Conservation (phyloP, 257 asterid species). For the Henckelia pumila region DNA sequence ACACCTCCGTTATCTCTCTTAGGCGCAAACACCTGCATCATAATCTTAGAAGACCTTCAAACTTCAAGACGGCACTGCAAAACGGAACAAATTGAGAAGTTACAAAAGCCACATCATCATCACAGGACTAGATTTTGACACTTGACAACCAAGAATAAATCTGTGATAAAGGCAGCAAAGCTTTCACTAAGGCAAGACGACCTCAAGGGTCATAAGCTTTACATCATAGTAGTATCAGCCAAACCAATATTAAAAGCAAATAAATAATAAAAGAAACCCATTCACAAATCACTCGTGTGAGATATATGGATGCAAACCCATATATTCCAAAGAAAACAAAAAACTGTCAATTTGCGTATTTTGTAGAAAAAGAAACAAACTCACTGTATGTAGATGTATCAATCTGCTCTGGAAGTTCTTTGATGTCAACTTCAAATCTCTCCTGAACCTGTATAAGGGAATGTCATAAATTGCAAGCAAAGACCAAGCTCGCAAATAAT, state of each 20-base stretch:
- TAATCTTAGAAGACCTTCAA: not conserved
- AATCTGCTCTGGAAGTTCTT: conserved; percentile 92
- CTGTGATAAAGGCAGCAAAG: too few relatives aligned
- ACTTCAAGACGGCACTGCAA: not conserved
- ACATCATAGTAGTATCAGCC: too few relatives aligned
- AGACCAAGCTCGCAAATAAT: not conserved
- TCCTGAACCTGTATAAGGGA: conserved; percentile 65
- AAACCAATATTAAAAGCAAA: too few relatives aligned
- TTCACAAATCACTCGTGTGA: not conserved
- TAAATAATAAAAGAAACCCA: not conserved
- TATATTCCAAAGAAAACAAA: not conserved
- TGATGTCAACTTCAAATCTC: conserved; percentile 91
- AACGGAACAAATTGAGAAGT: not conserved
- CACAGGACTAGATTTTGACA: too few relatives aligned
- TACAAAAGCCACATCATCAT: not conserved
- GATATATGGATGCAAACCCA: not conserved
- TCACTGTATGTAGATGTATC: conserved; percentile 92
- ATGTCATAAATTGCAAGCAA: not conserved
- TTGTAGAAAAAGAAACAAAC: conserved; percentile 20
- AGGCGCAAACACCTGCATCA: not conserved
- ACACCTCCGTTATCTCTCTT: not conserved
- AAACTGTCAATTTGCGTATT: not conserved
- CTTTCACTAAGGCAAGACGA: too few relatives aligned
- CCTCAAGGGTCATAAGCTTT: too few relatives aligned
- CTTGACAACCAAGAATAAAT: too few relatives aligned